Conservation (phyloP, 345 rosid species). For the Draba incana region DNA sequence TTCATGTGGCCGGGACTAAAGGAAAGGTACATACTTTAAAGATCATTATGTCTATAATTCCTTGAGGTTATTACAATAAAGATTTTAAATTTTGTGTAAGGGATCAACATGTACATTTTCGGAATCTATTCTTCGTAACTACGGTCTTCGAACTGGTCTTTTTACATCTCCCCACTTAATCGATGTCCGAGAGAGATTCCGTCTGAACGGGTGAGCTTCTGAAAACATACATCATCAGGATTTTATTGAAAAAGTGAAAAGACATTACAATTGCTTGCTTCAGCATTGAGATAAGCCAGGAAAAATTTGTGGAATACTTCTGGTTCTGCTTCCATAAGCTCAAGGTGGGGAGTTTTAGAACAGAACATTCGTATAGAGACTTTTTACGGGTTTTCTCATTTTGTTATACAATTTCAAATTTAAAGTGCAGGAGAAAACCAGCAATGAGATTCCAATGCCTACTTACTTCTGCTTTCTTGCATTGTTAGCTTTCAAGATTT, state of each 20-base stretch:
- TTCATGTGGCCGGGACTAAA: slow-evolving; percentile 97
- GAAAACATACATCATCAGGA: slow-evolving; percentile 4
- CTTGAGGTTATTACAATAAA: neutral
- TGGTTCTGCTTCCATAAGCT: slow-evolving; percentile 93
- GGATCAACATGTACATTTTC: slow-evolving; percentile 92
- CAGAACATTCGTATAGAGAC: slow-evolving; percentile 3
- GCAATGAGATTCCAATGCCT: slow-evolving; percentile 88
- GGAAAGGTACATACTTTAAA: slow-evolving; percentile 63
- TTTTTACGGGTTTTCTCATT: neutral
- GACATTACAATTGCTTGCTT: slow-evolving; percentile 18
- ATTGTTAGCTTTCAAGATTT: slow-evolving; percentile 90
- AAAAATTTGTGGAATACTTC: slow-evolving; percentile 86
- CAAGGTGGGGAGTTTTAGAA: slow-evolving; percentile 55
- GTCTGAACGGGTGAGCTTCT: slow-evolving; percentile 74
- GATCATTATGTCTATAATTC: neutral
- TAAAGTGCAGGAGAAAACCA: slow-evolving; percentile 63
- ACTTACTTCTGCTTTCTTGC: slow-evolving; percentile 86
- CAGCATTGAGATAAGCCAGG: slow-evolving; percentile 82
- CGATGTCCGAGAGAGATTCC: slow-evolving; percentile 90
- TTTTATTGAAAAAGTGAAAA: slow-evolving; percentile 18
- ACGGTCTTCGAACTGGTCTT: slow-evolving; percentile 88
- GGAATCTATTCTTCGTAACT: slow-evolving; percentile 79
- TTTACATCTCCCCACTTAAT: slow-evolving; percentile 96
- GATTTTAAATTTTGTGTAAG: slow-evolving; percentile 38
- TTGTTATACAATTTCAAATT: neutral